A percentile compares a stretch with the other conserved stretches of the same genome.
Evolutionary conservation across 2,329 filamentous ascomycete genomes (phyloP).

Genomic region (Dactylellina haptotyla): DNA sequence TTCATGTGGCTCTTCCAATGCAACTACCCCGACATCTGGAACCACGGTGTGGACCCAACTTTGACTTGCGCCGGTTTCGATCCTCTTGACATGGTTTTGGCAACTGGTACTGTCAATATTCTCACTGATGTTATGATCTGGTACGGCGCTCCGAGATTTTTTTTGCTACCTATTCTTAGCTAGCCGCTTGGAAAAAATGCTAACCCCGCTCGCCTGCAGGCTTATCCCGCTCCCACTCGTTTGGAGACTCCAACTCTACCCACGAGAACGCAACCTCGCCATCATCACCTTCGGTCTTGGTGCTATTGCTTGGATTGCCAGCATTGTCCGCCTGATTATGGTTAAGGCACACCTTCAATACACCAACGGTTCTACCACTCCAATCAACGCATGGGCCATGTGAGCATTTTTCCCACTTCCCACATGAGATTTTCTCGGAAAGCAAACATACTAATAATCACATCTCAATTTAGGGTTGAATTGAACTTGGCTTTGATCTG

Average conservation of each 20-base stretch:
- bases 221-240: conserved; percentile 52
- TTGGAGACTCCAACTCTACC: conserved; percentile 54
- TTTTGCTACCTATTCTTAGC: conserved; percentile 17
- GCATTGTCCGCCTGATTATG: conserved; percentile 42
- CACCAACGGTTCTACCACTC: conserved; percentile 47
- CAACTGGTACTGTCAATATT: conserved; percentile 48
- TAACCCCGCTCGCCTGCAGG: conserved; percentile 36
- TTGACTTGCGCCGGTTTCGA: conserved; percentile 29
- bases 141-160: conserved; percentile 28
- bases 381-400: conserved; percentile 53
- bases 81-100: conserved; percentile 33
- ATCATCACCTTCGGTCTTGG: conserved; percentile 53
- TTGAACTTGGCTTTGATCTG: conserved; percentile 52
- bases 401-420: conserved; percentile 42
- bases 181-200: conserved; percentile 36
- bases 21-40: conserved; percentile 50
- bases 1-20: conserved; percentile 54
- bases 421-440: conserved; percentile 12
- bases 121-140: conserved; percentile 53
- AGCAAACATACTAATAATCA: conserved; percentile 24
- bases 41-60: conserved; percentile 48
- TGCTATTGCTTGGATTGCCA: conserved; percentile 51
- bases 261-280: conserved; percentile 48
- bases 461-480: conserved; percentile 40
- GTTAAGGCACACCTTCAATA: conserved; percentile 35